Base-by-base conservation (phyloP, 805 yeast species). In the Isabelozyma gotoi region DNA sequence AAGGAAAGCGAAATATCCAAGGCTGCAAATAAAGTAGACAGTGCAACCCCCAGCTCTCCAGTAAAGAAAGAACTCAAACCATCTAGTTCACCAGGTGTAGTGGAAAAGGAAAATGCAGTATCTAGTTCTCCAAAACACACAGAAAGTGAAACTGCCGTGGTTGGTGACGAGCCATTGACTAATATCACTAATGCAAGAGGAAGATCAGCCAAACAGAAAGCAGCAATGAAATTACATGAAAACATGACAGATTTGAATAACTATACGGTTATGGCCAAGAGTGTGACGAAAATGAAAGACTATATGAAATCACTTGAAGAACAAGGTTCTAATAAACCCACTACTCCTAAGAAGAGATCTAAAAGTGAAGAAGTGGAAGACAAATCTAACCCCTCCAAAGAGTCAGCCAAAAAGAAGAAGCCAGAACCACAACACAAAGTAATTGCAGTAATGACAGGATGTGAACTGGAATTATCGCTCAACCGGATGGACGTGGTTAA, bases 201-300 rank as follows among this genome's bases (percentile, higher is more conserved):
- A 2, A 60, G 87, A 40, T 76, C 78, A 33, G 95, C 96, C 1
- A 82, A 83, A 37, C 73, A 74, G 33, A 79, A 74, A 52, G 95
- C 95, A 0, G 82, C 82, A 0, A 65, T 67, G 44, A 82, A 81
- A 56, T 65, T 88, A 12, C 92, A 84, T 52, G 75, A 76, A 8
- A 81, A 83, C 57, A 85, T 88, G 74, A 78, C 77, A 45, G 84
- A 84, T 38, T 71, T 87, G 49, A 85, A 84, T 53, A 73, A 71
- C 40, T 87, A 78, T 55, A 84, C 82, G 47, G 73, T 78, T 48
- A 58, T 67, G 50, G 44, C 65, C 7, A 80, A 79, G 51, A 71
- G 74, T 19, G 68, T 72, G 17, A 54, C 65, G 18, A 70, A 69
- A 45, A 63, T 68, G 66, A 71, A 67, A 48, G 59, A 53, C 40